Percentiles rank a stretch among this genome's conserved stretches.
Conservation (phyloP, 441 rosid genomes). For the Gossypium gossypioides region DNA sequence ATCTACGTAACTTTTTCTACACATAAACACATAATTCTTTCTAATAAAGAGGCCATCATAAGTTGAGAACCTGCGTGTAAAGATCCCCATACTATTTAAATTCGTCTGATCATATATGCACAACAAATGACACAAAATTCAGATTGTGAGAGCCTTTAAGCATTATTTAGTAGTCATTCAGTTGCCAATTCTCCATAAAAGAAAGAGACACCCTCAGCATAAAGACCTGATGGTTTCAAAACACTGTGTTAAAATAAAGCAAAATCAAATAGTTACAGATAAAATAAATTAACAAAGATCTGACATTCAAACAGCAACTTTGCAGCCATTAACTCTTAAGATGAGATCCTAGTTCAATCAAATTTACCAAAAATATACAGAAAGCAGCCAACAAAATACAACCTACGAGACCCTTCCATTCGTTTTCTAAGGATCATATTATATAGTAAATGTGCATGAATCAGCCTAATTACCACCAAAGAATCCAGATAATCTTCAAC, state of each 20-base stretch:
- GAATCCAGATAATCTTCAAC: constrained; percentile 5
- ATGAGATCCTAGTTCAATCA: neutral
- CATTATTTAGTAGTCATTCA: constrained; percentile 12
- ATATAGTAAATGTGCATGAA: neutral
- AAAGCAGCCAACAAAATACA: neutral
- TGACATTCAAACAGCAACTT: neutral
- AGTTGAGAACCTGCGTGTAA: constrained; percentile 48
- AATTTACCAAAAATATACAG: neutral
- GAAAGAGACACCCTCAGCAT: constrained; percentile 5
- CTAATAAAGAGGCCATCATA: constrained; percentile 3
- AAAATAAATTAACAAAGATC: neutral
- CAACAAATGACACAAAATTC: constrained; percentile 11
- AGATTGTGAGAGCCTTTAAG: constrained; percentile 12
- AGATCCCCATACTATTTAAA: constrained; percentile 46
- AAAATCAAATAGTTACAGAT: neutral
- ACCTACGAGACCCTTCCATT: neutral
- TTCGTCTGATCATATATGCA: constrained; percentile 2
- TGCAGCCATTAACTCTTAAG: neutral
- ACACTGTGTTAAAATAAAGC: neutral
- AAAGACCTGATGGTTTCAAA: constrained; percentile 15
- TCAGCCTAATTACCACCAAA: constrained; percentile 1
- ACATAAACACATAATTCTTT: neutral
- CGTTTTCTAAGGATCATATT: neutral
- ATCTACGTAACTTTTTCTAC: neutral
- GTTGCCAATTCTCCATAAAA: constrained; percentile 13